Conservation (phyloP, 768 basidiomycete genomes). For the Tricholoma furcatifolium region DNA sequence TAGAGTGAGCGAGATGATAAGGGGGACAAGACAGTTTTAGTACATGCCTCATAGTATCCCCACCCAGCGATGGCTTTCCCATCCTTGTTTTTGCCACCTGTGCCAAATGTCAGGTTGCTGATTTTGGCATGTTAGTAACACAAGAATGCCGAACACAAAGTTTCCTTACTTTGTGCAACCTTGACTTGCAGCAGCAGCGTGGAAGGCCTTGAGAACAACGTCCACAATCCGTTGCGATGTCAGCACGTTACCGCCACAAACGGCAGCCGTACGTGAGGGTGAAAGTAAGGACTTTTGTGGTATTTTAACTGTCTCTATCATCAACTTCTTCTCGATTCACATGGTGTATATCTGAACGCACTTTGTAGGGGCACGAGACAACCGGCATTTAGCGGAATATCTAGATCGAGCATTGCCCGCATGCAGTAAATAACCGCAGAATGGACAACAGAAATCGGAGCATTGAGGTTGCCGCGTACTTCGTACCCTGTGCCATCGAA, state of each 20-base stretch:
- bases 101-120: constrained; percentile 87
- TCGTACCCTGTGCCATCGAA: constrained; percentile 84
- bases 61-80: constrained; percentile 77
- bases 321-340: not conserved
- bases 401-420: constrained; percentile 79
- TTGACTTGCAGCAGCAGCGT: constrained; percentile 89
- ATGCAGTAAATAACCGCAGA: constrained; percentile 89
- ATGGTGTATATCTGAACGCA: constrained; percentile 28
- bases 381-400: constrained; percentile 93
- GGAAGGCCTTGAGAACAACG: constrained; percentile 90
- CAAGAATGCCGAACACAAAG: constrained; percentile 9
- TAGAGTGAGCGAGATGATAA: constrained; percentile 6
- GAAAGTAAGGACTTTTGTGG: constrained; percentile 77
- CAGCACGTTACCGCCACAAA: constrained; percentile 90
- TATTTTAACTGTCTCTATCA: constrained; percentile 58
- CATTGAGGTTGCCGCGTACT: constrained; percentile 81
- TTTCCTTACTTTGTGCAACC: constrained; percentile 83
- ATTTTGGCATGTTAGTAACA: not conserved
- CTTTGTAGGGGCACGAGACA: constrained; percentile 86
- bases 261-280: constrained; percentile 84
- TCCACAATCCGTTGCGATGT: constrained; percentile 94
- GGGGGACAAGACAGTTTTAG: constrained; percentile 5
- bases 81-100: constrained; percentile 82
- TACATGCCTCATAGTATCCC: constrained; percentile 81
- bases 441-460: constrained; percentile 84